A percentile compares a stretch with the other conserved stretches of the same genome.
phyloP scores from a whole-genome alignment of 2,329 filamentous ascomycete genomes.

The Colletotrichum cuscutae region DNA sequence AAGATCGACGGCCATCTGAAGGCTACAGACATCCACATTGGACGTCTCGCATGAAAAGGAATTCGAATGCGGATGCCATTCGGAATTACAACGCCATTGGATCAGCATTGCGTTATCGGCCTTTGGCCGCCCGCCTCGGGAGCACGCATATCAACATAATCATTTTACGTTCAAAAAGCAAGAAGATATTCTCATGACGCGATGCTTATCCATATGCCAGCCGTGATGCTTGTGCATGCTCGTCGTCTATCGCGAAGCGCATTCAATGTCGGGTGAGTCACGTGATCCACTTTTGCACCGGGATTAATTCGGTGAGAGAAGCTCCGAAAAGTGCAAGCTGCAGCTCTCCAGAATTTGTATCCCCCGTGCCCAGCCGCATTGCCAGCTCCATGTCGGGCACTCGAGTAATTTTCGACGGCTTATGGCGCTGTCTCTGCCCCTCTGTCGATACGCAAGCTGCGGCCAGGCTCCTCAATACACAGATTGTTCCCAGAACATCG shows the following conservation, averaged over 20 bases:
- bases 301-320: conserved; percentile 11
- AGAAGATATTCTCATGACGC: conserved; percentile 1
- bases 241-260: background rate
- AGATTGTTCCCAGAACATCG: conserved; percentile 35
- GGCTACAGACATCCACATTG: background rate
- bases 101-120: background rate
- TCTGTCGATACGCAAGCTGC: conserved; percentile 56
- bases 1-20: background rate
- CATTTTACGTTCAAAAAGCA: conserved; percentile 18
- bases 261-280: background rate
- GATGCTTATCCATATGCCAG: background rate
- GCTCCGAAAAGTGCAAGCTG: conserved; percentile 8
- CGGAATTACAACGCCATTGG: background rate
- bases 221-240: background rate
- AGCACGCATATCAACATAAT: conserved; percentile 8
- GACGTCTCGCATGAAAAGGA: conserved; percentile 2
- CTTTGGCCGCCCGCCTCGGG: background rate
- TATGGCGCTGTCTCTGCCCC: conserved; percentile 73
- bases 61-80: background rate
- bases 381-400: conserved; percentile 47
- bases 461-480: conserved; percentile 42
- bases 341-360: background rate
- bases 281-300: conserved; percentile 6
- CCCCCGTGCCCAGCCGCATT: background rate
- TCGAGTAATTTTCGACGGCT: conserved; percentile 62